Percentiles rank a stretch among this genome's conserved stretches.
Evolutionary conservation across 1,139 yeast species (phyloP).

Genomic region (Diutina ranongensis): DNA sequence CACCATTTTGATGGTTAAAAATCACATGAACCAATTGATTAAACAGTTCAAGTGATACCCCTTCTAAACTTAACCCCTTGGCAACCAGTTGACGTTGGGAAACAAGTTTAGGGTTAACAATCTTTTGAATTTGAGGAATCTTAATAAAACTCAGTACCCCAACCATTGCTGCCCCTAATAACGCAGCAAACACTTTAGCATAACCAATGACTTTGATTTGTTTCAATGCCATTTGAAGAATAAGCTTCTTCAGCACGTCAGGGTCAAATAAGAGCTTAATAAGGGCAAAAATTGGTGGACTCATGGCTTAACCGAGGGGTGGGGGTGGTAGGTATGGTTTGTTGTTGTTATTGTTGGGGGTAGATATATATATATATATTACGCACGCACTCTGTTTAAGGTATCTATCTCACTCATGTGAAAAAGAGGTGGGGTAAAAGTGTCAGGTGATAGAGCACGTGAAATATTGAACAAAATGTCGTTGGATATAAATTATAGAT

Average conservation of each 20-base stretch:
- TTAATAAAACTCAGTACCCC: slow-evolving; percentile 31
- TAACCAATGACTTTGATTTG: slow-evolving; percentile 28
- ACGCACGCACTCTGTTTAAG: neutral
- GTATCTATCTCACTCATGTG: neutral
- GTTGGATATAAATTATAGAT: neutral
- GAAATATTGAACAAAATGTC: neutral
- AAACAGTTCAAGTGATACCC: slow-evolving; percentile 27
- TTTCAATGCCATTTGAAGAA: slow-evolving; percentile 27
- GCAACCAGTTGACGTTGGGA: slow-evolving; percentile 22
- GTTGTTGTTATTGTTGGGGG: too few relatives aligned
- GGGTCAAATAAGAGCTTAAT: slow-evolving; percentile 28
- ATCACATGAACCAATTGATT: slow-evolving; percentile 30
- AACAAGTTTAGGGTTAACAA: slow-evolving; percentile 19
- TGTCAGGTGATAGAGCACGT: neutral
- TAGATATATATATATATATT: too few relatives aligned
- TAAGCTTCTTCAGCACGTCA: slow-evolving; percentile 26
- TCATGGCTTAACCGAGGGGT: too few relatives aligned
- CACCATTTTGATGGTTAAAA: slow-evolving; percentile 26
- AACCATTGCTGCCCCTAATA: slow-evolving; percentile 26
- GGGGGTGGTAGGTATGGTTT: too few relatives aligned
- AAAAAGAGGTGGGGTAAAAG: neutral
- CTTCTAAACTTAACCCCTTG: slow-evolving; percentile 27
- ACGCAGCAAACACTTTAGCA: slow-evolving; percentile 23
- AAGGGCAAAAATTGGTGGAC: slow-evolving; percentile 9
- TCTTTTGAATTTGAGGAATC: slow-evolving; percentile 32